Evolutionary conservation across 768 basidiomycete species (phyloP), one percentile per base, ranked within the genome.

Genomic region (Amanita subjunquillea): DNA sequence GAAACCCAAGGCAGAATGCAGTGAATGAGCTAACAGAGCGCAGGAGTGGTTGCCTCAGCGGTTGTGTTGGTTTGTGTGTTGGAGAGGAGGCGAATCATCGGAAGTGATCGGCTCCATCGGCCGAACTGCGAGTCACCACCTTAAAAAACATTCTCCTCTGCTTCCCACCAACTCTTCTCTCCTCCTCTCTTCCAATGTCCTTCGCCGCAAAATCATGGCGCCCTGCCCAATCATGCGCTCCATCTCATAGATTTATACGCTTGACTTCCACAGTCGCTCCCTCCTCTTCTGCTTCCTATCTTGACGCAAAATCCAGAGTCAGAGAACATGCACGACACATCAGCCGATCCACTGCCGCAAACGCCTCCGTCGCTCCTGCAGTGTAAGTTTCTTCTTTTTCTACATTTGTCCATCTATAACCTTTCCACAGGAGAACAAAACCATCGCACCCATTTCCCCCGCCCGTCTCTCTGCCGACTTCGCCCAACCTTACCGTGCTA

Each of bases 281-380:
- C 30, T 50, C 55, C 20, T 44, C 52, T 20, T 54, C 52, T 22
- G 29, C 23, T 13, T 53, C 49, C 8, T 65, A 43, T 79, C 82
- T 85, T 53, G 90, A 92, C 41, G 89, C 89, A 40, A 90, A 87
- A 71, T 79, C 80, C 47, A 80, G 88, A 68, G 85, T 91, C 48
- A 72, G 79, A 60, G 87, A 89, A 60, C 83, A 86, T 69, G 84
- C 82, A 7, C 72, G 91, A 59, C 73, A 79, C 60, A 78, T 92
- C 63, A 87, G 85, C 64, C 80, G 82, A 55, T 77, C 85, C 10
- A 78, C 85, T 5, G 63, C 71, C 17, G 72, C 73, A 55, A 74
- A 76, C 54, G 88, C 87, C 50, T 72, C 73, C 29, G 75, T 83
- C 49, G 80, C 82, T 34, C 79, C 79, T 3, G 62, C 77, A 55